Percentiles rank a stretch among this genome's conserved stretches.
These are phyloP conservation scores for Trapa incisa DNA, from an alignment of 345 rosid species.

Conservation along the genomic window DNA sequence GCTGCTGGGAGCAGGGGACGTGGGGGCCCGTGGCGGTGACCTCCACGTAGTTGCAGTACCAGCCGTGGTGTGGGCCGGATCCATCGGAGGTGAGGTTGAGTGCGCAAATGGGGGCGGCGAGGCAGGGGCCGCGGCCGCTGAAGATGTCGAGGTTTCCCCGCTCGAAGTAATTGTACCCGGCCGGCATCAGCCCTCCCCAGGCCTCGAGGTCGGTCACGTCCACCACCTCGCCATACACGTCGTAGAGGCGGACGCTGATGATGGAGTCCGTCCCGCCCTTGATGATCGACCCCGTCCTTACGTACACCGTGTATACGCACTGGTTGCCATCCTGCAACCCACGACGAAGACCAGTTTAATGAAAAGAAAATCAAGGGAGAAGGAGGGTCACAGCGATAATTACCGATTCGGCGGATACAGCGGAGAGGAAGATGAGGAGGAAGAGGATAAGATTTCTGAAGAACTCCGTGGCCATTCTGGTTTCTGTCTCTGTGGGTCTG, in stretches of 20 bases:
- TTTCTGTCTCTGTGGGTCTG: not conserved
- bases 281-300: constrained; percentile 65
- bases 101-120: constrained; percentile 43
- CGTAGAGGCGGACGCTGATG: constrained; percentile 42
- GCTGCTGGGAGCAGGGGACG: constrained; percentile 32
- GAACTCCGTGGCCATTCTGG: not conserved
- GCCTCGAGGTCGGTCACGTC: constrained; percentile 37
- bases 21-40: constrained; percentile 54
- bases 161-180: constrained; percentile 68
- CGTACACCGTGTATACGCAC: constrained; percentile 60
- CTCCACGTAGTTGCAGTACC: constrained; percentile 88
- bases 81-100: constrained; percentile 72
- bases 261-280: constrained; percentile 77
- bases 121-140: constrained; percentile 59
- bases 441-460: constrained; percentile 1
- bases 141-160: constrained; percentile 83
- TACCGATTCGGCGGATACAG: constrained; percentile 4
- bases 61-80: constrained; percentile 58
- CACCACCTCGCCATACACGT: constrained; percentile 26
- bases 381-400: too few species aligned
- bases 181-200: constrained; percentile 88
- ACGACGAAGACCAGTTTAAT: too few species aligned
- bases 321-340: constrained; percentile 33
- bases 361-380: too few species aligned
- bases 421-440: not conserved